Percentiles rank a stretch among this genome's conserved stretches.
Conservation (phyloP, 169 alveolate species). For the Eimeria acervulina region DNA sequence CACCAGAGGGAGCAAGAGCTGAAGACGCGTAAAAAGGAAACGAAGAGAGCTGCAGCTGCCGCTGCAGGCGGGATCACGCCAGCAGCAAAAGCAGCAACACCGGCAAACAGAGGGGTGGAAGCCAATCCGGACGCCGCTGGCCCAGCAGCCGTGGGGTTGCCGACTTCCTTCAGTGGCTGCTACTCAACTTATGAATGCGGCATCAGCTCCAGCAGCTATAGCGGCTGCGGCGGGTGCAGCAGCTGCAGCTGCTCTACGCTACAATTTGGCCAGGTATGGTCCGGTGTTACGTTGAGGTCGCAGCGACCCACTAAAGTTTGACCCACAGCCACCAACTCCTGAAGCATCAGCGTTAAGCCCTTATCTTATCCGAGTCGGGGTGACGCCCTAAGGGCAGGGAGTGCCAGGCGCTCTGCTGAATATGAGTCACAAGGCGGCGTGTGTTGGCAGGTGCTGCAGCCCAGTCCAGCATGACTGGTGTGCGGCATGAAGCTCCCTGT, state of each 20-base stretch:
- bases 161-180: constrained; percentile 77
- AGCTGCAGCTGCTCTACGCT: neutral
- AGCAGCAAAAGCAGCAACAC: neutral
- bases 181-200: too few species aligned
- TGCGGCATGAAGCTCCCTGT: too few species aligned
- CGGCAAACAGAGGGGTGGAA: neutral
- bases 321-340: neutral
- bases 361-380: neutral
- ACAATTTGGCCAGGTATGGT: neutral
- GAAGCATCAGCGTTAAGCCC: neutral
- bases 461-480: too few species aligned
- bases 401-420: neutral
- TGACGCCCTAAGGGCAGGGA: neutral
- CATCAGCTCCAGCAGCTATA: neutral
- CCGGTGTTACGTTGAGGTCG: neutral
- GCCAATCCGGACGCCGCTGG: constrained; percentile 73
- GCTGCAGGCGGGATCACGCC: neutral
- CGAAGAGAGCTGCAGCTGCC: constrained; percentile 58
- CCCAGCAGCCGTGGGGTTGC: constrained; percentile 83
- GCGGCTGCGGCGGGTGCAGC: neutral
- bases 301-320: neutral
- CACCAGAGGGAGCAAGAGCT: constrained; percentile 77
- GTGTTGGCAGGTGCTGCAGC: neutral
- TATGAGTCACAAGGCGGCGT: neutral
- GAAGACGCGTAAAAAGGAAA: constrained; percentile 70